These are phyloP conservation scores for Daldinia grandis DNA, from an alignment of 495 filamentous ascomycete species.

Conservation along the genomic window DNA sequence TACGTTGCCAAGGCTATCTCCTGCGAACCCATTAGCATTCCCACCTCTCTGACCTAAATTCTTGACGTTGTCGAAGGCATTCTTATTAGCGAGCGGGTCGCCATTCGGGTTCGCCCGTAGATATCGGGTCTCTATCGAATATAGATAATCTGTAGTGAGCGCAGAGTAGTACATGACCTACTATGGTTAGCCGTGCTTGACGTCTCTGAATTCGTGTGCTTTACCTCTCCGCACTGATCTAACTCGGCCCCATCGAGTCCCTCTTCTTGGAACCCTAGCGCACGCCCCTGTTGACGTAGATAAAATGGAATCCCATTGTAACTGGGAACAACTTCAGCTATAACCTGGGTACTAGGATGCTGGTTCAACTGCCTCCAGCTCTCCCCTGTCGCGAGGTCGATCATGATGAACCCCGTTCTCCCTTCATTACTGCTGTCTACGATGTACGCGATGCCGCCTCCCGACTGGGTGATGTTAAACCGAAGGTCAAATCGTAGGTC, in stretches of 20 bases:
- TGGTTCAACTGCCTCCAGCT: conserved; percentile 52
- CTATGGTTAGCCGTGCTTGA: conserved; percentile 22
- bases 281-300: not conserved
- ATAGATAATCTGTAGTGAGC: conserved; percentile 48
- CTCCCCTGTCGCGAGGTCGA: conserved; percentile 52
- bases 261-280: not conserved
- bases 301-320: not conserved
- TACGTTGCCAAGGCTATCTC: conserved; percentile 48
- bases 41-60: conserved; percentile 50
- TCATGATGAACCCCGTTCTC: conserved; percentile 53
- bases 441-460: conserved; percentile 52
- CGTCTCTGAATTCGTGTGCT: not conserved
- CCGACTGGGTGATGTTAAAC: conserved; percentile 44
- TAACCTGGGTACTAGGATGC: conserved; percentile 41
- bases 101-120: conserved; percentile 44
- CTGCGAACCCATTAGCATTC: conserved; percentile 51
- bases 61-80: conserved; percentile 48
- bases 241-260: not conserved
- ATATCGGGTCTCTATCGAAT: conserved; percentile 48
- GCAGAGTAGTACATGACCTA: conserved; percentile 52
- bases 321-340: not conserved
- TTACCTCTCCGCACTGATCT: not conserved
- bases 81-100: conserved; percentile 47
- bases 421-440: conserved; percentile 54
- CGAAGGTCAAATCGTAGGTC: not conserved